Percentiles rank a stretch among this genome's conserved stretches.
phyloP scores from a whole-genome alignment of 495 filamentous ascomycete genomes.

The Neurospora sp. region DNA sequence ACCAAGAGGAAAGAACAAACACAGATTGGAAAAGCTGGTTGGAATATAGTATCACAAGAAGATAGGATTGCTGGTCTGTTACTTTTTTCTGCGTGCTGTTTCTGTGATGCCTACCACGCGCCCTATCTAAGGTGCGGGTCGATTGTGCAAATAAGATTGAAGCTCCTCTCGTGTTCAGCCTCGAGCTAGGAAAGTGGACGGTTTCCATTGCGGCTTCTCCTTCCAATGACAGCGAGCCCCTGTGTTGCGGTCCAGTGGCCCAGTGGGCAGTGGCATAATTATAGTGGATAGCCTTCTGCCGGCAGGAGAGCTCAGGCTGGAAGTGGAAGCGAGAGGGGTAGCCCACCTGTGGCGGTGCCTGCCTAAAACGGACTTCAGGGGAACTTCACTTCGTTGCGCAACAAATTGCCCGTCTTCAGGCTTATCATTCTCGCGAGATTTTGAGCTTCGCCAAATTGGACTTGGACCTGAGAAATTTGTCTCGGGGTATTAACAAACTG shows the following conservation, averaged over 20 bases:
- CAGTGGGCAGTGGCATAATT: neutral
- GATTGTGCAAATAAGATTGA: neutral
- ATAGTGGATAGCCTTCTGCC: neutral
- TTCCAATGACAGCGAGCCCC: neutral
- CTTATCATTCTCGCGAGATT: neutral
- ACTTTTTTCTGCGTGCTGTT: neutral
- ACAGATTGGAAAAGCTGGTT: neutral
- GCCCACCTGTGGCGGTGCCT: neutral
- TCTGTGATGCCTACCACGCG: neutral
- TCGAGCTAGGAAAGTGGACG: neutral
- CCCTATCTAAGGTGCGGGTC: neutral
- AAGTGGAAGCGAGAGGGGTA: neutral
- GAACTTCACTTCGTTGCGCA: neutral
- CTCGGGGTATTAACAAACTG: neutral
- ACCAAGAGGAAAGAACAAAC: neutral
- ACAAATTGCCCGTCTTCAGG: neutral
- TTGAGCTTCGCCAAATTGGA: neutral
- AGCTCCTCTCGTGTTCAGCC: neutral
- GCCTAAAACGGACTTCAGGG: neutral
- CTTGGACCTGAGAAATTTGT: neutral
- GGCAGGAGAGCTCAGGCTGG: neutral
- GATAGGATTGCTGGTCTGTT: neutral
- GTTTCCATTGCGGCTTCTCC: neutral
- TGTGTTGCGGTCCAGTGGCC: neutral
- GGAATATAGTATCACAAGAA: neutral